Percentiles rank a stretch among this genome's conserved stretches.
Evolutionary conservation across 1,284 basidiomycete genomes (phyloP).

Genomic region (Boletus sp.): DNA sequence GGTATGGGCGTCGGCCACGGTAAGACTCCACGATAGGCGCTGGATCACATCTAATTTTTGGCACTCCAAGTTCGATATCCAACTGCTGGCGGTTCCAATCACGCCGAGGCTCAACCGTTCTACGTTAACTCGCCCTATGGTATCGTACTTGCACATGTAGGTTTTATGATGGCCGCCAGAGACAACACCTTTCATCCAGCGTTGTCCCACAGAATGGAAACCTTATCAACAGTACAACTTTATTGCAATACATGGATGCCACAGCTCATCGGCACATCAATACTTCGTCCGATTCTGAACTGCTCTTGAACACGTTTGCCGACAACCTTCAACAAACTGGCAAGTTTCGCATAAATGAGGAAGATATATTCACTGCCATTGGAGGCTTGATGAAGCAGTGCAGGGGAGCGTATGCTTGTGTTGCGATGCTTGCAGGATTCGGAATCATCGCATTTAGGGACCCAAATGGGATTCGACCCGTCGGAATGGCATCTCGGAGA

Average conservation of each 20-base stretch:
- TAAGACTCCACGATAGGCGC: conserved; percentile 31
- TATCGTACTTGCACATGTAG: conserved; percentile 94
- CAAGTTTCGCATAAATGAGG: conserved; percentile 99
- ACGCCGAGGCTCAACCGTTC: conserved; percentile 99
- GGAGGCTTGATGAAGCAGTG: conserved; percentile 85
- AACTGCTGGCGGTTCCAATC: conserved; percentile 94
- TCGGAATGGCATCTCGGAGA: conserved; percentile 76
- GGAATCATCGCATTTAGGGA: conserved; percentile 98
- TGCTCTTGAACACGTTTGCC: conserved; percentile 96
- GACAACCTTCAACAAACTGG: conserved; percentile 98
- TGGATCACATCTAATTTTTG: conserved; percentile 9
- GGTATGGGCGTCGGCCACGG: conserved; percentile 99
- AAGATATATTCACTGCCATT: conserved; percentile 97
- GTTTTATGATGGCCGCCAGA: conserved; percentile 24
- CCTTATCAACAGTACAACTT: conserved; percentile 86
- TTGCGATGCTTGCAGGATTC: conserved; percentile 98
- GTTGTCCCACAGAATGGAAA: conserved; percentile 81
- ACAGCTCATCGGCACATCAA: conserved; percentile 98
- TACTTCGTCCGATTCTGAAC: conserved; percentile 96
- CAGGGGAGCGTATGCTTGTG: conserved; percentile 93
- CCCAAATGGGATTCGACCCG: conserved; percentile 96
- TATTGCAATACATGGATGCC: conserved; percentile 92
- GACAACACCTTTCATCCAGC: conserved; percentile 5
- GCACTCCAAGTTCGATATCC: conserved; percentile 83
- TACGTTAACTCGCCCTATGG: conserved; percentile 99